These are phyloP conservation scores for Xerocomus spinulosus DNA, from an alignment of 768 basidiomycete genomes.

Conservation along the genomic window DNA sequence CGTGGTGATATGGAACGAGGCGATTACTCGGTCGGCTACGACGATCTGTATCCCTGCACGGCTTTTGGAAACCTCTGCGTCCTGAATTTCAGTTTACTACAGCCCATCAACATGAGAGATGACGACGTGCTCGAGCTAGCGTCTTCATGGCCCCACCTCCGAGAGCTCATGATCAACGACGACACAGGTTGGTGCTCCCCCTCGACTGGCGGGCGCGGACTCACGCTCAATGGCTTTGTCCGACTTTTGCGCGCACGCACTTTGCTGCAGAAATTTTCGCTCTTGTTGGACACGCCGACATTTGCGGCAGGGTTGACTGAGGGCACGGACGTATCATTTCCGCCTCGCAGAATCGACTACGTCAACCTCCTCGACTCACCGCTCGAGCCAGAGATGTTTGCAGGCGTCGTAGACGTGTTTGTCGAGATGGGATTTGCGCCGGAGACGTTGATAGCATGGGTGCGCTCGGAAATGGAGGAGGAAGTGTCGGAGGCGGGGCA, in stretches of 20 bases:
- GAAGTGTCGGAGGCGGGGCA: background rate
- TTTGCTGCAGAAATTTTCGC: background rate
- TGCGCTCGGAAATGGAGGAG: background rate
- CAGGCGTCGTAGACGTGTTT: slow-evolving; percentile 1
- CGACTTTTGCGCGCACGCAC: slow-evolving; percentile 1
- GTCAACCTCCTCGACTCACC: slow-evolving; percentile 5
- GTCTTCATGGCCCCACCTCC: slow-evolving; percentile 2
- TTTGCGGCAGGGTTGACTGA: background rate
- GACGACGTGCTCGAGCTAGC: background rate
- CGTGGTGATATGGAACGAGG: background rate
- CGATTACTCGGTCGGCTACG: background rate
- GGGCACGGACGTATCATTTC: slow-evolving; percentile 2
- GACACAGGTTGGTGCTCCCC: background rate
- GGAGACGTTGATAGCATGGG: background rate
- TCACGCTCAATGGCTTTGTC: slow-evolving; percentile 1
- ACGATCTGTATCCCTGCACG: slow-evolving; percentile 1
- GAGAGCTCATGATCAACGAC: background rate
- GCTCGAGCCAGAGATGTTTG: background rate
- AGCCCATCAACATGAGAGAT: background rate
- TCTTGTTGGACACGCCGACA: slow-evolving; percentile 1
- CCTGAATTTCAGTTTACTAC: background rate
- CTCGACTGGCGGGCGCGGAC: background rate
- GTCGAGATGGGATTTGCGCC: background rate
- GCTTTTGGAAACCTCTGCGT: background rate
- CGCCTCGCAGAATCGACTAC: background rate